Base-by-base conservation (phyloP, 306 rosid species). In the Prinsepia uniflora region DNA sequence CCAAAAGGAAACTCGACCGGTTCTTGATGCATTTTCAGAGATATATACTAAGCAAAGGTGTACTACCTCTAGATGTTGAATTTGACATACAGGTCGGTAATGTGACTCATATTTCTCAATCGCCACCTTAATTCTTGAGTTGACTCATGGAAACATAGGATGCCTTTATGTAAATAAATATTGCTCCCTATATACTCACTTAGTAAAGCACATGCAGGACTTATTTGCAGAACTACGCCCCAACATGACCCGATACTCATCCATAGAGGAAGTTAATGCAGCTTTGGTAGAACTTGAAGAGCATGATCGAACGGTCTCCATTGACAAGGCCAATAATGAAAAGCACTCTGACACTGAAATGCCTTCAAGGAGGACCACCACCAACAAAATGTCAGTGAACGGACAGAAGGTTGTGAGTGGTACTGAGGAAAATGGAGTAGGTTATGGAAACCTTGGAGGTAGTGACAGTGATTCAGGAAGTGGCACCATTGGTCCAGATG, bases 1-100 rank as follows among this genome's bases (percentile, higher is more conserved):
- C 99, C 9, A 94, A 94, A 92, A 89, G 90, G 84, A 94, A 91
- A 77, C 99, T 94, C 39, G 96, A 91, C 77, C 92, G 97, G 24
- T 94, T 83, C 82, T 79, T 94, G 19, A 73, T 89, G 62, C 86
- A 87, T 83, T 94, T 86, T 67, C 99, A 94, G 87, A 83, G 94
- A 80, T 91, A 94, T 83, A 82, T 94, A 76, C 88, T 94, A 79
- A 86, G 96, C 83, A 94, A 94, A 85, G 97, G 91, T 65, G 85
- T 86, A 69, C 71, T 91, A 30, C 99, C 99, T 5, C 85, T 94
- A 79, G 99, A 94, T 75, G 60, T 94, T 47, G 99, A 94, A 79
- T 94, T 94, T 74, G 99, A 94, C 78, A 76, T 94, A 53, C 99
- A 94, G 99, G 99, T 86, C 43, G 78, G 94, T 84, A 48, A 34